Evolutionary conservation across 2,329 filamentous ascomycete species (phyloP), one percentile per base, ranked within the genome.

Genomic region (Dryadomyces quercivorus): DNA sequence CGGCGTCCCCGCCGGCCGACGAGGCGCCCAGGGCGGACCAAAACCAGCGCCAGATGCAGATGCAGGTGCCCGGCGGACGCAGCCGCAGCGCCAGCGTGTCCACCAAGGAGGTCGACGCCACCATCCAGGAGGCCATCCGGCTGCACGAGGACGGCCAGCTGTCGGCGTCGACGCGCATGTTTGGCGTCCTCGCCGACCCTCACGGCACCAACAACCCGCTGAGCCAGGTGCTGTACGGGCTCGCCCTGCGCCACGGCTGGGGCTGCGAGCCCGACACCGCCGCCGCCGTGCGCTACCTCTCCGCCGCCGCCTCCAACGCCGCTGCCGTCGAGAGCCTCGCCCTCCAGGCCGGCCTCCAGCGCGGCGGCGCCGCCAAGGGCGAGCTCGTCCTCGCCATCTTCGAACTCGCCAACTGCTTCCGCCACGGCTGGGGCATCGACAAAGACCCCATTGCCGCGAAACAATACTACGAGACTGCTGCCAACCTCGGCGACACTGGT

Each of bases 391-490:
- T 98, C 58, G 92, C 93, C 57, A 97, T 98, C 60, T 97, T 93
- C 64, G 93, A 98, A 74, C 74, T 98, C 63, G 88, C 85, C 54
- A 93, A 93, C 69, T 92, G 82, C 71, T 97, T 96, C 75, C 84
- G 93, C 58, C 82, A 97, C 68, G 93, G 90, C 54, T 97, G 92
- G 92, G 93, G 93, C 50, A 85, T 95, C 51, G 77, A 81, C 59
- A 87, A 87, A 65, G 93, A 98, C 67, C 80, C 90, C 40, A 77
- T 88, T 52, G 93, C 93, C 49, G 93, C 93, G 51, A 83, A 84
- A 67, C 79, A 95, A 77, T 98, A 97, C 69, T 98, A 97, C 69
- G 92, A 97, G 72, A 96, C 92, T 10, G 93, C 93, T 31, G 93
- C 93, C 57, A 97, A 98, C 67, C 73, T 98, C 61, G 93, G 93